Evolutionary conservation across 352 stramenopile genomes (phyloP).

Genomic region (Aphanomyces cochlioides): DNA sequence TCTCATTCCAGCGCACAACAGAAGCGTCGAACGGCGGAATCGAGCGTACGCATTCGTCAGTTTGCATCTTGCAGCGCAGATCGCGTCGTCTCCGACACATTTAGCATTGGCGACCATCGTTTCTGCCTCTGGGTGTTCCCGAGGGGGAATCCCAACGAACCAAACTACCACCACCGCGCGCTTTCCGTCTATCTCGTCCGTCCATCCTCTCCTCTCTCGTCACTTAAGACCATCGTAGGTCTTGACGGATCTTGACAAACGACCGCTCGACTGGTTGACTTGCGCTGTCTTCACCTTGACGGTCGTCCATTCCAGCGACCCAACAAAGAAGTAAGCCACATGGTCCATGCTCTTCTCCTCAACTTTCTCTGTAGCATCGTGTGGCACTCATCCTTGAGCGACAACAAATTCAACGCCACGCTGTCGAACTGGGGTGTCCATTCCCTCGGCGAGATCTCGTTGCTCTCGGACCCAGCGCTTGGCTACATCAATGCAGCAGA

Average conservation of each 20-base stretch:
- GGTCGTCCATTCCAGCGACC: slow-evolving; percentile 50
- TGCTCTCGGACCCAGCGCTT: slow-evolving; percentile 49
- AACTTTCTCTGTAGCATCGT: slow-evolving; percentile 39
- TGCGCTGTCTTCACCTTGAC: slow-evolving; percentile 73
- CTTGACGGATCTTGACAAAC: slow-evolving; percentile 59
- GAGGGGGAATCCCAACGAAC: slow-evolving; percentile 74
- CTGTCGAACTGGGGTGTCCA: slow-evolving; percentile 83
- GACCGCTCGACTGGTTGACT: slow-evolving; percentile 61
- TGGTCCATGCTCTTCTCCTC: neutral
- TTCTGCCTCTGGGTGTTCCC: slow-evolving; percentile 82
- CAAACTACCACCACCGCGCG: slow-evolving; percentile 56
- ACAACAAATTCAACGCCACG: slow-evolving; percentile 76
- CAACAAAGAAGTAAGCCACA: slow-evolving; percentile 31
- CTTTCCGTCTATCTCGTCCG: slow-evolving; percentile 70
- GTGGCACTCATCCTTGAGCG: slow-evolving; percentile 75
- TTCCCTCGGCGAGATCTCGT: slow-evolving; percentile 55
- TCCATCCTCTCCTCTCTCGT: neutral
- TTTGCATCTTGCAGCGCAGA: slow-evolving; percentile 44
- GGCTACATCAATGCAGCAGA: slow-evolving; percentile 47
- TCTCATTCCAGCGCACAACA: slow-evolving; percentile 1
- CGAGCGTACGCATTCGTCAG: slow-evolving; percentile 50
- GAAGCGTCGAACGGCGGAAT: slow-evolving; percentile 48
- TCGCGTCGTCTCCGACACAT: slow-evolving; percentile 77
- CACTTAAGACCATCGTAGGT: slow-evolving; percentile 27
- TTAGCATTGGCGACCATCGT: slow-evolving; percentile 58